Conservation (phyloP, 805 yeast species). For the Metschnikowia kunwiensis region DNA sequence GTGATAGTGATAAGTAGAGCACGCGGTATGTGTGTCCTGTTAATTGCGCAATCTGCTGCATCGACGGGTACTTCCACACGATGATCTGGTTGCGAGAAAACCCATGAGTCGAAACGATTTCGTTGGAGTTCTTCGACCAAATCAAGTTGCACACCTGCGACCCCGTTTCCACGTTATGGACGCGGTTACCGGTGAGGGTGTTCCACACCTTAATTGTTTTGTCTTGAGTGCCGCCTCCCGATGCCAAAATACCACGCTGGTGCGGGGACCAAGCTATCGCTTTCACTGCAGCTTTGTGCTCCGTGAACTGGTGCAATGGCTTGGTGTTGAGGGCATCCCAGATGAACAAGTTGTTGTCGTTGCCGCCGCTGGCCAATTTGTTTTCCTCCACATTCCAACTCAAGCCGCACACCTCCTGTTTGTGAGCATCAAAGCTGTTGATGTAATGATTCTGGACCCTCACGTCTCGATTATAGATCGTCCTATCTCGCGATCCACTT, state of each 20-base stretch:
- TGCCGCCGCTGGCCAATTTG: constrained; percentile 92
- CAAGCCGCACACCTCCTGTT: constrained; percentile 95
- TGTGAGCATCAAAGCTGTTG: constrained; percentile 67
- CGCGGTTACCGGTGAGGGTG: constrained; percentile 68
- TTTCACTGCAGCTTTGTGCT: constrained; percentile 93
- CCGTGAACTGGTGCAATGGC: constrained; percentile 72
- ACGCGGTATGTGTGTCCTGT: constrained; percentile 95
- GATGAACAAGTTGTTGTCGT: constrained; percentile 80
- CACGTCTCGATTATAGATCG: constrained; percentile 87
- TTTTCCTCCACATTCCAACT: constrained; percentile 91
- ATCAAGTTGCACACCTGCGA: constrained; percentile 92
- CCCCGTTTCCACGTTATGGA: constrained; percentile 87
- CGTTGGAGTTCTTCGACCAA: constrained; percentile 92
- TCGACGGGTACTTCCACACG: constrained; percentile 89
- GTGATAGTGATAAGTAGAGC: constrained; percentile 81
- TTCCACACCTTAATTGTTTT: constrained; percentile 90
- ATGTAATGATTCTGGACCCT: constrained; percentile 80
- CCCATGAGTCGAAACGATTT: constrained; percentile 92
- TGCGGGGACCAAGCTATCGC: constrained; percentile 98
- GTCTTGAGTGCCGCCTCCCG: constrained; percentile 98
- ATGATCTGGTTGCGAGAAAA: constrained; percentile 86
- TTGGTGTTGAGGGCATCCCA: constrained; percentile 77
- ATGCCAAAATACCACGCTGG: constrained; percentile 86
- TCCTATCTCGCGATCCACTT: constrained; percentile 83
- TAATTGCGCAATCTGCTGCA: constrained; percentile 90